These are phyloP conservation scores for Hypoxylon lienhwacheense DNA, from an alignment of 495 filamentous ascomycete genomes.

Conservation along the genomic window DNA sequence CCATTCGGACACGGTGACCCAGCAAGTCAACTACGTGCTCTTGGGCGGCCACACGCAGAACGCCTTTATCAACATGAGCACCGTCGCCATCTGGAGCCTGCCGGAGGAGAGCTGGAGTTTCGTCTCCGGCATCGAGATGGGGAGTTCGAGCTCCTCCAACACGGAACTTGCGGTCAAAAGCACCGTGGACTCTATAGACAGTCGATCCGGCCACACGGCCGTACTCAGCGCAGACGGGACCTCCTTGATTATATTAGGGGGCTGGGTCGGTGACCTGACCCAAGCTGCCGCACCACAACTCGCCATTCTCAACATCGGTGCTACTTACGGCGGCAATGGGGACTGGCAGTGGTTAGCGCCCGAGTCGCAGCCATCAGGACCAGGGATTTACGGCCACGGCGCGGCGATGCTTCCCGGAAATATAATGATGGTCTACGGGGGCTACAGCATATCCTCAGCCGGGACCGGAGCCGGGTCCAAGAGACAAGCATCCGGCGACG, in stretches of 20 bases:
- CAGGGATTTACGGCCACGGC: slow-evolving; percentile 82
- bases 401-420: slow-evolving; percentile 80
- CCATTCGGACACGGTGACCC: slow-evolving; percentile 58
- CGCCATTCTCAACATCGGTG: slow-evolving; percentile 70
- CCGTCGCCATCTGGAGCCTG: slow-evolving; percentile 81
- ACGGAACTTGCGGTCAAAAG: slow-evolving; percentile 37
- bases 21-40: slow-evolving; percentile 75
- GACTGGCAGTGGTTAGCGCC: slow-evolving; percentile 79
- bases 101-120: slow-evolving; percentile 88
- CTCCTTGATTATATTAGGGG: slow-evolving; percentile 75
- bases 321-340: slow-evolving; percentile 65
- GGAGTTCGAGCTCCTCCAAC: slow-evolving; percentile 43
- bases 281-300: slow-evolving; percentile 79
- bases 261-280: slow-evolving; percentile 82
- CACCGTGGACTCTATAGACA: slow-evolving; percentile 57
- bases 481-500: slow-evolving; percentile 40
- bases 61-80: slow-evolving; percentile 92
- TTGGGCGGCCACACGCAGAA: slow-evolving; percentile 81
- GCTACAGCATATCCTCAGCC: slow-evolving; percentile 66
- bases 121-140: slow-evolving; percentile 54
- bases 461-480: slow-evolving; percentile 42
- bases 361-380: slow-evolving; percentile 47
- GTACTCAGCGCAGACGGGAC: slow-evolving; percentile 75
- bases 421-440: slow-evolving; percentile 87
- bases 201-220: slow-evolving; percentile 83